Evolutionary conservation across 306 rosid species (phyloP).

Genomic region (Fragaria vesca): DNA sequence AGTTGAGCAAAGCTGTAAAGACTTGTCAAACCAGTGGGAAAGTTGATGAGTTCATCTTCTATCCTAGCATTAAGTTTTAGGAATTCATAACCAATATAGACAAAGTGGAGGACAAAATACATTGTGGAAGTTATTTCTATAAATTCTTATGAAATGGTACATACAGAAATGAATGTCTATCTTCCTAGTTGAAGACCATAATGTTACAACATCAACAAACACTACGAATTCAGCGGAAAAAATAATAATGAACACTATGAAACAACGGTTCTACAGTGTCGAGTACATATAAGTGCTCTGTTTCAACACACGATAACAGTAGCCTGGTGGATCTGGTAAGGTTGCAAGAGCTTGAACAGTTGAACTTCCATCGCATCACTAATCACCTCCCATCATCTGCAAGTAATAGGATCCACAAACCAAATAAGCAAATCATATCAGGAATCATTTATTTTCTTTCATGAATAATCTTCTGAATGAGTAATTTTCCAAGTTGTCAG

Average conservation of each 20-base stretch:
- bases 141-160: background rate
- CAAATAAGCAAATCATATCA: background rate
- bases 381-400: conserved; percentile 84
- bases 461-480: background rate
- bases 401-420: conserved; percentile 20
- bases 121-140: background rate
- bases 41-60: background rate
- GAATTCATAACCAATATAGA: background rate
- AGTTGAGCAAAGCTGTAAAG: background rate
- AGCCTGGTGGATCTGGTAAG: conserved; percentile 5
- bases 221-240: background rate
- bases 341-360: conserved; percentile 8
- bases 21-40: background rate
- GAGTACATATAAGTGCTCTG: background rate
- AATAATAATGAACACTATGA: background rate
- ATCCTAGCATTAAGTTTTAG: background rate
- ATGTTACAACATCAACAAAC: background rate
- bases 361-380: conserved; percentile 6
- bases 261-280: background rate
- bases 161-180: background rate
- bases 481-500: background rate
- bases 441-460: background rate
- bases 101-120: background rate
- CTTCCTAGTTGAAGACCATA: background rate
- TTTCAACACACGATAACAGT: background rate